Evolutionary conservation across 352 stramenopile species (phyloP).

Genomic region (Thalassiosira exigua): DNA sequence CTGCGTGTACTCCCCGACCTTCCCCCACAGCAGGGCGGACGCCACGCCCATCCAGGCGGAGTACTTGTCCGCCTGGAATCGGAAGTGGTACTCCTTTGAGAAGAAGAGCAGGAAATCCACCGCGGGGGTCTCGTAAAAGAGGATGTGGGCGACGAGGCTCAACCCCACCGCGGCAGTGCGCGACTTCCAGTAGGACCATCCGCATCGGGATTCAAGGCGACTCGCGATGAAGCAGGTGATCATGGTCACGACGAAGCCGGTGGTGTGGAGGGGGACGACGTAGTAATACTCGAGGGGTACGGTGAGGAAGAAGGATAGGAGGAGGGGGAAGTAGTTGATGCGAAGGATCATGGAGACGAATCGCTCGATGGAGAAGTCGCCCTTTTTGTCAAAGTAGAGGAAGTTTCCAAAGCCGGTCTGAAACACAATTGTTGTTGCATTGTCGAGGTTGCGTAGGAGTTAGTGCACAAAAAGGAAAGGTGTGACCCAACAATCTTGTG

Average conservation of each 20-base stretch:
- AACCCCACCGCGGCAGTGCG: constrained; percentile 51
- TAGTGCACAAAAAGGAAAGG: no score
- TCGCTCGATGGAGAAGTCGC: constrained; percentile 71
- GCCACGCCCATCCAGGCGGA: constrained; percentile 68
- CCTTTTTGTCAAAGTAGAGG: constrained; percentile 81
- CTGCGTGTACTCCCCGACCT: constrained; percentile 66
- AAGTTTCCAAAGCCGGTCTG: constrained; percentile 82
- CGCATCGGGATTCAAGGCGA: constrained; percentile 37
- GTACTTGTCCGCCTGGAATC: constrained; percentile 79
- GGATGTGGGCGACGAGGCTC: constrained; percentile 62
- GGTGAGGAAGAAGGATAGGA: constrained; percentile 70
- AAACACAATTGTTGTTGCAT: constrained; percentile 17
- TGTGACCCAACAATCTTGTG: constrained; percentile 1
- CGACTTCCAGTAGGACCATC: constrained; percentile 62
- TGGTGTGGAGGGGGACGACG: constrained; percentile 81
- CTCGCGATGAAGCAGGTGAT: constrained; percentile 64
- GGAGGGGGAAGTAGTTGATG: constrained; percentile 83
- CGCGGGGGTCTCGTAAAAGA: constrained; percentile 73
- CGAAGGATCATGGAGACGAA: constrained; percentile 77
- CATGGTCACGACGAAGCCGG: constrained; percentile 73
- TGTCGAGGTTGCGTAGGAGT: no score
- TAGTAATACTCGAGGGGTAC: constrained; percentile 79
- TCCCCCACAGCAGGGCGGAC: constrained; percentile 61
- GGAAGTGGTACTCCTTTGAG: constrained; percentile 76
- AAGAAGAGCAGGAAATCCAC: constrained; percentile 68